phyloP scores from a whole-genome alignment of 495 filamentous ascomycete genomes.

The Penicillium ochrochloron region DNA sequence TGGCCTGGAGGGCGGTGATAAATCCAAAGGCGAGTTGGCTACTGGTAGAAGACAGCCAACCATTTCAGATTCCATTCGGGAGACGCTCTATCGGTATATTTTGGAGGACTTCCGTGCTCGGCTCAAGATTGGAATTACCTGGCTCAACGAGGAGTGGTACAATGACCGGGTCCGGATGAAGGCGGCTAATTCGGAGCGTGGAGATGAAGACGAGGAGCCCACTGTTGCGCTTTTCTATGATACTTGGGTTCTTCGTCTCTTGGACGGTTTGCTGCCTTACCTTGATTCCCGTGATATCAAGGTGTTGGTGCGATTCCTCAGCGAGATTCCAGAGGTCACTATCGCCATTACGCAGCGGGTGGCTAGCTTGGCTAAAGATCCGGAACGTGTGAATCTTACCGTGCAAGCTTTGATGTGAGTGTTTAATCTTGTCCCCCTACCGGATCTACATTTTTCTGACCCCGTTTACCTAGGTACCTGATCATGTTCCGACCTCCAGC shows the following conservation, averaged over 20 bases:
- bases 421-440: neutral
- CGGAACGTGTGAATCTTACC: constrained; percentile 71
- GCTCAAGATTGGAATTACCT: constrained; percentile 84
- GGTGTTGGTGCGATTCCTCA: constrained; percentile 84
- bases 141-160: constrained; percentile 98
- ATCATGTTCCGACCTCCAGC: constrained; percentile 86
- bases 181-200: constrained; percentile 41
- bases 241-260: constrained; percentile 74
- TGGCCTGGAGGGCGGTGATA: constrained; percentile 60
- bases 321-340: constrained; percentile 85
- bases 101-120: constrained; percentile 87
- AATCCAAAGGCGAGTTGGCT: constrained; percentile 33
- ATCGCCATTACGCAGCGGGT: constrained; percentile 70
- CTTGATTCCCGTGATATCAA: constrained; percentile 82
- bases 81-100: constrained; percentile 79
- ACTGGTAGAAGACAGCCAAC: constrained; percentile 30
- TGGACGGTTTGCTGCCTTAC: constrained; percentile 88
- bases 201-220: constrained; percentile 40
- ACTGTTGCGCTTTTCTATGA: constrained; percentile 67
- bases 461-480: constrained; percentile 63
- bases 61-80: constrained; percentile 72
- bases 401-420: constrained; percentile 65
- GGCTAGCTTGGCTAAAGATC: constrained; percentile 83
- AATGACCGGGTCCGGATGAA: constrained; percentile 73
- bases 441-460: neutral